These are phyloP conservation scores for Digitaria exilis DNA, from an alignment of 202 grass and related monocot genomes.

Conservation along the genomic window DNA sequence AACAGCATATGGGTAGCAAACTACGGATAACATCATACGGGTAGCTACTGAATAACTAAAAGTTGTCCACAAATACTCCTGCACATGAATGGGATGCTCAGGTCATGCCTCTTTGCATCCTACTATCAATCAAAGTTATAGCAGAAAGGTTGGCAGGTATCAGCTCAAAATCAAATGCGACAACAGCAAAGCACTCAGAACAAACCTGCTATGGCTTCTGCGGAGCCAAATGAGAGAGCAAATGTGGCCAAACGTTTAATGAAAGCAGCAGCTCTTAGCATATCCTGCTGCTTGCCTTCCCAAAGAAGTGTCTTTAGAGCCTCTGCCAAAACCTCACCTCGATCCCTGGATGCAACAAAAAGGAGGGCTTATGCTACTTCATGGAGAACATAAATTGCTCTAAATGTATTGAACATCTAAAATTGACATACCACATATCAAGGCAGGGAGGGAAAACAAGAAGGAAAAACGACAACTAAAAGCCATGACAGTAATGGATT, in stretches of 20 bases:
- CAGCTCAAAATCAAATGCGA: conserved; percentile 10
- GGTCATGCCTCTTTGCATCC: conserved; percentile 14
- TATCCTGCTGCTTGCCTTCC: conserved; percentile 91
- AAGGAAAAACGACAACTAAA: background rate
- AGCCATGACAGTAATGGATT: background rate
- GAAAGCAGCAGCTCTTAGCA: conserved; percentile 89
- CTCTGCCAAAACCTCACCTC: conserved; percentile 80
- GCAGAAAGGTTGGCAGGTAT: background rate
- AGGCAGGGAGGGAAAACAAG: background rate
- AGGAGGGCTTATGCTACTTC: conserved; percentile 4
- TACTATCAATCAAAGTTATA: background rate
- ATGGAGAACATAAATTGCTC: conserved; percentile 6
- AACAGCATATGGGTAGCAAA: background rate
- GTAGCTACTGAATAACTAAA: background rate
- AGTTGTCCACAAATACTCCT: background rate
- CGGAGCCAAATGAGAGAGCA: conserved; percentile 85
- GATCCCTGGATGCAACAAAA: conserved; percentile 57
- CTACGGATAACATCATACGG: background rate
- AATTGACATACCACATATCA: background rate
- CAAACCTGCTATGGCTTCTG: conserved; percentile 83
- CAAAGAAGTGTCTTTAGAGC: conserved; percentile 92
- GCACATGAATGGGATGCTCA: background rate
- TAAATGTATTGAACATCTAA: conserved; percentile 12
- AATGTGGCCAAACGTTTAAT: conserved; percentile 93
- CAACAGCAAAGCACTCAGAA: conserved; percentile 15